Base-by-base conservation (phyloP, 768 basidiomycete species). In the Omphalotus guepiniiformis region DNA sequence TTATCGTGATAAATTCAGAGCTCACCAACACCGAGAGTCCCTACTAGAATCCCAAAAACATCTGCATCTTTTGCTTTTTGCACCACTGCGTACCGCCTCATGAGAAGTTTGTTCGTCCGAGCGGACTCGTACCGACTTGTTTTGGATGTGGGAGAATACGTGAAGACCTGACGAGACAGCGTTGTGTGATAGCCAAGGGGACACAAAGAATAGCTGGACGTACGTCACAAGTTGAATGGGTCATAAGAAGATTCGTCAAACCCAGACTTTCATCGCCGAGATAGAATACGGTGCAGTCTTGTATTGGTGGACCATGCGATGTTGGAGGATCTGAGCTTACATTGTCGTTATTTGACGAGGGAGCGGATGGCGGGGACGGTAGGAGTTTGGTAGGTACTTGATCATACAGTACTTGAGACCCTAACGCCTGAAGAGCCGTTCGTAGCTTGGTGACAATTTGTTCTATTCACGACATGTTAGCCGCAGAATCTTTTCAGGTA, bases 11-110 rank as follows among this genome's bases (percentile, higher is more conserved):
- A 41, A 25, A 40, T 27, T 38, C 34, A 26, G 34, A n/a, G 63
- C 81, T 50, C 42, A 90, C 88, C 80, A 25, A 96, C 86, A 36
- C 94, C 93, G 12, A 98, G 77, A 1, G 94, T 96, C 9, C 93
- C 94, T 2, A 98, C 88, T 3, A 98, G 80, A 37, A 98, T 93
- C 1, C 94, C 96, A 53, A 96, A 90, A 0, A 97, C 89, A 55
- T 97, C 93, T 0, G 93, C 87, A 53, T 93, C 88, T 36, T 90
- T 78, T 2, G 95, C 93, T 55, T 82, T 84, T 60, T 95, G 93
- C 4, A 98, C 79, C 1, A 78, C 70, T 2, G 83, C 88, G 52
- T 97, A 96, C 12, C 96, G 82, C 0, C 90, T 80, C 86, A 94
- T 94, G 12, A 97, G 78, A 4, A 96, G 68, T 42, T 74, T 81